Conservation (phyloP, 768 basidiomycete species). For the Termitomyces sp. region DNA sequence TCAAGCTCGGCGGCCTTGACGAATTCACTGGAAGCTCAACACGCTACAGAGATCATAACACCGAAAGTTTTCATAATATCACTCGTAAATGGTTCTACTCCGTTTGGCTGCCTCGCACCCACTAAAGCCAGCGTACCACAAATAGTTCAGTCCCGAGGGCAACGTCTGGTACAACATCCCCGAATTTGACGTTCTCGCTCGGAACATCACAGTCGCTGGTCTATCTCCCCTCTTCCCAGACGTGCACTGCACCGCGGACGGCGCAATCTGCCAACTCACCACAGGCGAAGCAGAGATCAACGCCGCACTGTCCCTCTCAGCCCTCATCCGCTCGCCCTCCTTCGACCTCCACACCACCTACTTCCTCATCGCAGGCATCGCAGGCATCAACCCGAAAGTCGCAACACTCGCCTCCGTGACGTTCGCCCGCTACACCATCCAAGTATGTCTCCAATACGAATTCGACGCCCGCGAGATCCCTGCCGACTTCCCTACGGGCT, state of each 20-base stretch:
- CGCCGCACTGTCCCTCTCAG: neutral
- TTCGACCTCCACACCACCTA: neutral
- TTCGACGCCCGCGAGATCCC: conserved; percentile 10
- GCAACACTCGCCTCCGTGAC: conserved; percentile 8
- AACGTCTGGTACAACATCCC: neutral
- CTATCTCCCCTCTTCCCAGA: neutral
- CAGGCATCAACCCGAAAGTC: neutral
- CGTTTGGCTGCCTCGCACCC: neutral
- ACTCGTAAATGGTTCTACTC: neutral
- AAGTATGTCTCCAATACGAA: conserved; percentile 10
- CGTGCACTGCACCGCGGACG: neutral
- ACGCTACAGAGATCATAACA: neutral
- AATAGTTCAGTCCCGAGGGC: neutral
- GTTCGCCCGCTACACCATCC: conserved; percentile 7
- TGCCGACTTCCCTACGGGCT: conserved; percentile 6
- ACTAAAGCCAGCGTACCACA: neutral
- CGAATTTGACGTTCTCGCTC: neutral
- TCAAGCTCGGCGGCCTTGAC: neutral
- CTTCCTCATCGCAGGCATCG: neutral
- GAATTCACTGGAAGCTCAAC: neutral
- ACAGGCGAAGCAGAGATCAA: neutral
- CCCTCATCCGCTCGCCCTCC: neutral
- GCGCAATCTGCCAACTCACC: neutral
- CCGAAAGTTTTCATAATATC: neutral
- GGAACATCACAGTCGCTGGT: neutral